Base-by-base conservation (phyloP, 371 early-diverging fungal species). In the Mortierella sp. region DNA sequence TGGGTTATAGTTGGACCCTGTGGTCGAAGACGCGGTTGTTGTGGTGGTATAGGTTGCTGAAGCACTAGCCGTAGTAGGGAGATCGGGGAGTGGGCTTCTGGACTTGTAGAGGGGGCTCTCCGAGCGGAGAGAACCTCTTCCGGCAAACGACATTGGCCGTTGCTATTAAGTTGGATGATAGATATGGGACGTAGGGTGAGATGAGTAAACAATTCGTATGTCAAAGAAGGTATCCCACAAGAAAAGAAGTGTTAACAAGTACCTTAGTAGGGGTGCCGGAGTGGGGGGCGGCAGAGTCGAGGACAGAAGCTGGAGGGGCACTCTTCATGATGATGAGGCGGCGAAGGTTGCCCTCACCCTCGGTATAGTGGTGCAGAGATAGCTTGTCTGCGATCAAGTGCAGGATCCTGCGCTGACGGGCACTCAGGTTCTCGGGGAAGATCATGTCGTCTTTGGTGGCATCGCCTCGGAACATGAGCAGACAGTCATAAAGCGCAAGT, bases 401-500 rank as follows among this genome's bases (percentile, higher is more conserved):
- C 41, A 91, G 83, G 75, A 90, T 89, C 71, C 89, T 88, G 24
- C 93, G 91, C 75, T 91, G 91, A 49, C 89, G 89, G 4, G 88
- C 75, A 35, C 88, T 87, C 48, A 91, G 86, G 65, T 90, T 86
- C 68, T 90, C 90, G 38, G 91, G 88, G 49, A 91, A 89, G 48
- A 90, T 91, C 73, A 95, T 89, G 82, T 94, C 93, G 14, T 90
- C 92, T 68, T 91, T 88, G 41, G 89, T 83, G 41, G 93, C 89
- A 78, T 95, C 94, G 73, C 92, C 91, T 81, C 95, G 89, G 83
- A 96, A 96, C 70, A 92, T 90, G 75, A 93, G 87, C 79, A 96
- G 82, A 65, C 92, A 90, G 38, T 94, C 94, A 74, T 95, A 95
- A 48, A 95, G 88, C 74, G 91, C 90, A 70, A 94, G 88, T 14